Conservation (phyloP, 495 filamentous ascomycete species). For the Lentithecium fluviatile region DNA sequence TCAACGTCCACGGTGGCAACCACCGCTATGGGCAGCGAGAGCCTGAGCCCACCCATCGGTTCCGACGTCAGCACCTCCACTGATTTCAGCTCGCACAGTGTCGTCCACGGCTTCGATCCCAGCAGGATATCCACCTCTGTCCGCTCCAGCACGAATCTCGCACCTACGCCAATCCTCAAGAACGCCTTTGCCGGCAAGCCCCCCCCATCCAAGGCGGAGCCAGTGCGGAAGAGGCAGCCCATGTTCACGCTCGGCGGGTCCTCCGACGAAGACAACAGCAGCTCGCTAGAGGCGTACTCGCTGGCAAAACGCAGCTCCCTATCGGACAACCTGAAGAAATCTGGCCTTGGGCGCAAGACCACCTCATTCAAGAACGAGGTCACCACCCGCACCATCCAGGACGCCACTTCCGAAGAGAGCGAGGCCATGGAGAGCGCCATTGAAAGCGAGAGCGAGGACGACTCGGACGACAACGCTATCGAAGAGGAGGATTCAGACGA, state of each 20-base stretch:
- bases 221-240: slow-evolving; percentile 58
- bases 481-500: slow-evolving; percentile 51
- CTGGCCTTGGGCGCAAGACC: slow-evolving; percentile 62
- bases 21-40: slow-evolving; percentile 32
- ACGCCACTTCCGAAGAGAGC: slow-evolving; percentile 57
- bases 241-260: slow-evolving; percentile 82
- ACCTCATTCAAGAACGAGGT: slow-evolving; percentile 83
- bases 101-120: slow-evolving; percentile 86
- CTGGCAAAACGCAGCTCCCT: slow-evolving; percentile 54
- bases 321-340: slow-evolving; percentile 52
- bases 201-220: slow-evolving; percentile 30
- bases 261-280: slow-evolving; percentile 77
- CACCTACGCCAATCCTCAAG: slow-evolving; percentile 48
- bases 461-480: slow-evolving; percentile 43
- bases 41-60: slow-evolving; percentile 34
- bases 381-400: slow-evolving; percentile 60
- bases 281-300: slow-evolving; percentile 72
- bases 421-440: slow-evolving; percentile 77
- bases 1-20: slow-evolving; percentile 45
- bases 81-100: slow-evolving; percentile 63
- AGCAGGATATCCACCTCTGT: slow-evolving; percentile 71
- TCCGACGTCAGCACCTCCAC: slow-evolving; percentile 44
- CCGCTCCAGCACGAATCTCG: slow-evolving; percentile 59
- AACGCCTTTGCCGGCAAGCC: slow-evolving; percentile 44
- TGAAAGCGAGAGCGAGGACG: slow-evolving; percentile 55